These are phyloP conservation scores for Quercus berberidifolia DNA, from an alignment of 306 rosid genomes.

Conservation along the genomic window DNA sequence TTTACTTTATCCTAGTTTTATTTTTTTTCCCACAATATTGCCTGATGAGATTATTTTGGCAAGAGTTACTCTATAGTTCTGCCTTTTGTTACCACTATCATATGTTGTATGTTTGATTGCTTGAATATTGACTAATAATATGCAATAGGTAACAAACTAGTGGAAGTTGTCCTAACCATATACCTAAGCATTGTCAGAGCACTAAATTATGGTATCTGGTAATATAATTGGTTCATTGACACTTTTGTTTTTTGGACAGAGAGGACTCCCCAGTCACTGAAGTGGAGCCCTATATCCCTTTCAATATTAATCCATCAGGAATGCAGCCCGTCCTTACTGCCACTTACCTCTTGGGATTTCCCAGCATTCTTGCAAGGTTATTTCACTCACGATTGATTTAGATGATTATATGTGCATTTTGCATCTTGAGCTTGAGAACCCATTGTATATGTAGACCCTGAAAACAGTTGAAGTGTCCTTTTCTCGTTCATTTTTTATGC, in stretches of 20 bases:
- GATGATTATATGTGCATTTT: neutral
- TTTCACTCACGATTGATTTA: neutral
- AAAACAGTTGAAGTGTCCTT: neutral
- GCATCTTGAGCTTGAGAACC: neutral
- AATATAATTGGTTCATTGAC: slow-evolving; percentile 17
- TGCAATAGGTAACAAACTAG: neutral
- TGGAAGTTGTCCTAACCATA: slow-evolving; percentile 6
- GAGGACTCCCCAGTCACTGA: slow-evolving; percentile 93
- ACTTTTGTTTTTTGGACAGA: slow-evolving; percentile 46
- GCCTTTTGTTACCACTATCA: neutral
- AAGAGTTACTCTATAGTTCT: neutral
- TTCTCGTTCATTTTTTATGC: slow-evolving; percentile 8
- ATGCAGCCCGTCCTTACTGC: slow-evolving; percentile 99
- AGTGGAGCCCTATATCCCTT: slow-evolving; percentile 98
- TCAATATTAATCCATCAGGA: slow-evolving; percentile 94
- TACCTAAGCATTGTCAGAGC: slow-evolving; percentile 11
- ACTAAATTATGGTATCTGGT: slow-evolving; percentile 6
- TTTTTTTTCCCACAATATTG: neutral
- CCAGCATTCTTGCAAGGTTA: slow-evolving; percentile 83
- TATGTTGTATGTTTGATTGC: neutral
- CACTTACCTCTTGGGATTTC: slow-evolving; percentile 92
- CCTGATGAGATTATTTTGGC: neutral
- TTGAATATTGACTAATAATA: neutral
- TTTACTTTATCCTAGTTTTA: neutral
- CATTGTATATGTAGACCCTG: neutral